Evolutionary conservation across 73 alveolate species (phyloP).

Genomic region (Tetrahymena borealis): DNA sequence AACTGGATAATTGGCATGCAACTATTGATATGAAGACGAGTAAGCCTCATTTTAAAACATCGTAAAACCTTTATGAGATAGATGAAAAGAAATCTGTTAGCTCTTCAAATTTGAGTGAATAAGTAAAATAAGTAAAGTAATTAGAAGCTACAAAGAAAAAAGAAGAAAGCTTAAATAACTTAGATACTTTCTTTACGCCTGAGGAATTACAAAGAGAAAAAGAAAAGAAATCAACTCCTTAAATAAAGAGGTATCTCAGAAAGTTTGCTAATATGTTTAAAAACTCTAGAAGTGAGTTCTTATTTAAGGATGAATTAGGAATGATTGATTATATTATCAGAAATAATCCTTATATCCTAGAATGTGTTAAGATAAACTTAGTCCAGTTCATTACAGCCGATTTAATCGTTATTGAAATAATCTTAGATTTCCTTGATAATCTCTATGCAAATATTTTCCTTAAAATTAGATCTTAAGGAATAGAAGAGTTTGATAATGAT

Average conservation of each 20-base stretch:
- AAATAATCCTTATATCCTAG: background rate
- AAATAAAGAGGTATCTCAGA: background rate
- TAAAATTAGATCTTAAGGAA: background rate
- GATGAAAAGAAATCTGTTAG: background rate
- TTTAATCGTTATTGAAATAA: background rate
- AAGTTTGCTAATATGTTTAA: background rate
- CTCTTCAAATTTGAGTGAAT: background rate
- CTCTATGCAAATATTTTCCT: background rate
- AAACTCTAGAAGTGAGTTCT: background rate
- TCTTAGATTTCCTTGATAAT: background rate
- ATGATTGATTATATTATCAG: background rate
- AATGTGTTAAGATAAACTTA: background rate
- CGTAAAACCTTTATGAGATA: background rate
- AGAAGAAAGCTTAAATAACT: background rate
- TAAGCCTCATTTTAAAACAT: background rate
- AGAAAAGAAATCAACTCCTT: background rate
- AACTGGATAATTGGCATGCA: conserved; percentile 1
- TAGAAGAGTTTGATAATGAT: background rate
- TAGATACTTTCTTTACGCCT: background rate
- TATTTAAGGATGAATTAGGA: background rate
- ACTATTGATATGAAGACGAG: background rate
- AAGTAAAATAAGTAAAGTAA: background rate
- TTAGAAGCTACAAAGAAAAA: background rate
- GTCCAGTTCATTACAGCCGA: background rate
- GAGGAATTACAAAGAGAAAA: background rate